A percentile compares a stretch with the other conserved stretches of the same genome.
These are phyloP conservation scores for Inga oerstediana DNA, from an alignment of 306 rosid species.

Conservation along the genomic window DNA sequence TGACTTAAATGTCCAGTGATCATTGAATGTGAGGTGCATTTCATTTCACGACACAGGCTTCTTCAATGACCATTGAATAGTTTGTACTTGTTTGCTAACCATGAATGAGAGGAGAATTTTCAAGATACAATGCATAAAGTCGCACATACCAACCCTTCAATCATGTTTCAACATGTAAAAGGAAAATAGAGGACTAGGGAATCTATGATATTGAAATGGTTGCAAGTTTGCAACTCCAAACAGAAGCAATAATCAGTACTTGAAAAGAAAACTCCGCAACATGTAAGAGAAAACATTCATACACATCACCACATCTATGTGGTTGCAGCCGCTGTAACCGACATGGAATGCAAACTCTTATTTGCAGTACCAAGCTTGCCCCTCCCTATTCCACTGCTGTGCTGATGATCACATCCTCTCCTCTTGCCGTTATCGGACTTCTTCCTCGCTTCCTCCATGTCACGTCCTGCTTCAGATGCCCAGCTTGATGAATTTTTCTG, in stretches of 20 bases:
- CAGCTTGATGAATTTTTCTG: slow-evolving; percentile 34
- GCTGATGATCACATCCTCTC: slow-evolving; percentile 63
- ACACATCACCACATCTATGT: slow-evolving; percentile 34
- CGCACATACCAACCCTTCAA: neutral
- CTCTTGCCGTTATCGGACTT: slow-evolving; percentile 37
- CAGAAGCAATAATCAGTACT: slow-evolving; percentile 35
- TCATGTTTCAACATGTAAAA: neutral
- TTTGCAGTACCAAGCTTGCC: slow-evolving; percentile 60
- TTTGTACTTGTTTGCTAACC: neutral
- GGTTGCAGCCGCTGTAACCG: slow-evolving; percentile 57
- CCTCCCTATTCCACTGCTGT: slow-evolving; percentile 73
- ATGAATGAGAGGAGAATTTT: neutral
- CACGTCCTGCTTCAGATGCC: slow-evolving; percentile 23
- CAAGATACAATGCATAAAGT: neutral
- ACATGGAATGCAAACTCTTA: slow-evolving; percentile 40
- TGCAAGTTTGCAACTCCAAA: slow-evolving; percentile 79
- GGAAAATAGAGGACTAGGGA: neutral
- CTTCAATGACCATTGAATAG: neutral
- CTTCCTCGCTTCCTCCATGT: slow-evolving; percentile 36
- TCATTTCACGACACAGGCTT: neutral
- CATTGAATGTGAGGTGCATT: neutral
- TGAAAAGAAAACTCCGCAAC: slow-evolving; percentile 19
- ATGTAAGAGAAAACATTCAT: slow-evolving; percentile 4
- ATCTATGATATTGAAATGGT: slow-evolving; percentile 33
- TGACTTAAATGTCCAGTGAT: neutral